Evolutionary conservation across 2,329 filamentous ascomycete species (phyloP), one percentile per base, ranked within the genome.

Genomic region (Coniochaeta ligniaria): DNA sequence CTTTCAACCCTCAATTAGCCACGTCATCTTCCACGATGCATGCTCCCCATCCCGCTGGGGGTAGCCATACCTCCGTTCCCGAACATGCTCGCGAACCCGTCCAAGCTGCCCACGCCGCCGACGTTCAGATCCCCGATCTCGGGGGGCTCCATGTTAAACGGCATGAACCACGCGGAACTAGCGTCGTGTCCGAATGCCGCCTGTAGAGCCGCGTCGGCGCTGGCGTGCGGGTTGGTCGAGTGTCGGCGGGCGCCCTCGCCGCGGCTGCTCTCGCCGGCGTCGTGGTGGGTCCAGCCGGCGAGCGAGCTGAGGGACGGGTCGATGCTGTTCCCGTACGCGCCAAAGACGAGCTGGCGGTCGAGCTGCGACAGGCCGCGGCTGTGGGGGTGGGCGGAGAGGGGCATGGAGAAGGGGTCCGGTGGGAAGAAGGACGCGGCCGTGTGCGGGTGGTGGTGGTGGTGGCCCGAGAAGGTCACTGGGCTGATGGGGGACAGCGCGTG

Each of bases 121-220:
- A 77, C 68, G 22, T 72, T 73, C 59, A 79, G 64, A 41, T 83
- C 81, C 7, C 76, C 75, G 47, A 84, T 74, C 61, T 86, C 83
- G 0, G 90, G 86, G 22, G 92, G 90, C 61, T 95, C 90, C 74
- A 96, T 86, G 70, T 96, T 96, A 74, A 96, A 96, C 1, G 93
- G 92, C 78, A 96, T 87, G 73, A 96, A 96, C 91, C 93, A 98
- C 6, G 90, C 91, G 59, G 87, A 88, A 58, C 78, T 82, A 2
- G 80, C 76, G 63, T 85, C 82, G 38, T 75, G 74, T 4, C 67
- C 69, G 54, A 71, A 71, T 1, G 67, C 67, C 12, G 68, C 66
- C 24, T 71, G 67, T 56, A 73, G 62, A 22, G 67, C 67, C 12
- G 66, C 66, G 28, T 68, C 66, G 38, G 61, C 28, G 4, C 47